These are phyloP conservation scores for Botryotinia globosa DNA, from an alignment of 2,329 filamentous ascomycete species.

Conservation along the genomic window DNA sequence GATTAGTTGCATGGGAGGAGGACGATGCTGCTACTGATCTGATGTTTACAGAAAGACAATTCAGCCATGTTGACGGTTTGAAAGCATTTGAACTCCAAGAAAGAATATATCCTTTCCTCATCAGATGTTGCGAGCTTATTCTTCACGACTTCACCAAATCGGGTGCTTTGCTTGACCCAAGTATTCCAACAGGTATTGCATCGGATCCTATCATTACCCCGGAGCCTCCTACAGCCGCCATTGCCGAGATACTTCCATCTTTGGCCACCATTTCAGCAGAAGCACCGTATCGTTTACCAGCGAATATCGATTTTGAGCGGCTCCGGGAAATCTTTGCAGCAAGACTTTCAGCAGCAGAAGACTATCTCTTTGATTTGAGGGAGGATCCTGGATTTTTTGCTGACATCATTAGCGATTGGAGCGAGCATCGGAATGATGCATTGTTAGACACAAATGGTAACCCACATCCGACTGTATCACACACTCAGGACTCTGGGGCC, in stretches of 20 bases:
- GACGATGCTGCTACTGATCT: background rate
- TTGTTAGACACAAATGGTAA: background rate
- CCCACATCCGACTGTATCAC: background rate
- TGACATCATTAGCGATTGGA: background rate
- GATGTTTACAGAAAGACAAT: background rate
- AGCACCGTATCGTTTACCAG: background rate
- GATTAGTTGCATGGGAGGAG: background rate
- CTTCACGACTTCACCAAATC: background rate
- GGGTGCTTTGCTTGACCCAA: background rate
- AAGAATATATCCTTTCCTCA: background rate
- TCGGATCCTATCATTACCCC: background rate
- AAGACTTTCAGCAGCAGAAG: background rate
- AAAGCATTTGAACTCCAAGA: background rate
- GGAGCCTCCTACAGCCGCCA: background rate
- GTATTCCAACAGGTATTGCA: background rate
- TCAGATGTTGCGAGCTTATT: background rate
- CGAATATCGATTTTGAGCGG: background rate
- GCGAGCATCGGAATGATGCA: background rate
- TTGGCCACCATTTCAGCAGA: background rate
- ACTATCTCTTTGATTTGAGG: background rate
- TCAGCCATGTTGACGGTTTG: background rate
- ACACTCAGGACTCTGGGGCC: background rate
- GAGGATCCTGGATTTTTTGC: background rate
- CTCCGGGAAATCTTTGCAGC: background rate
- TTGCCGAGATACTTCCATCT: background rate